Evolutionary conservation across 1,284 basidiomycete genomes (phyloP), one percentile per base, ranked within the genome.

Genomic region (Hymenochaete sp.): DNA sequence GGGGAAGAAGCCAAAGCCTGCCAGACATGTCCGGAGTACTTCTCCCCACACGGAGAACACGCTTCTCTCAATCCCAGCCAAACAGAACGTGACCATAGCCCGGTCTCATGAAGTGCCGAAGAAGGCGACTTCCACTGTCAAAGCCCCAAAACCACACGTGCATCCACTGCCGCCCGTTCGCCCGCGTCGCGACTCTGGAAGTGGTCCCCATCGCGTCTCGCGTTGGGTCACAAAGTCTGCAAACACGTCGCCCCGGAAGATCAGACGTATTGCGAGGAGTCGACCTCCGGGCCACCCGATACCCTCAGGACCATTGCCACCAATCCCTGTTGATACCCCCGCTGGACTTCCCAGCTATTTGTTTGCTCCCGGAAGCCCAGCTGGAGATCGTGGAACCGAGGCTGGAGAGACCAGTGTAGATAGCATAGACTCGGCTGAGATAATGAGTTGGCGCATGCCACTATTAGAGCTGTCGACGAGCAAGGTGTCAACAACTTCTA

Each of bases 361-460:
- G n/a, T n/a, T n/a, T n/a, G 25, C 36, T 4, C 16, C 24, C 9
- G 19, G 38, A 26, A 28, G 32, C 16, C 29, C 28, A 13, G 42
- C 37, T 14, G 14, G 31, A n/a, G 19, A 27, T 26, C 32, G 37
- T 24, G 14, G 14, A 24, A 38, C 33, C 27, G 27, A 14, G 10
- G 35, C 38, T 19, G 31, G 42, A 8, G 27, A 35, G 18, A 28
- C 22, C 9, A 42, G 40, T 33, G 27, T 40, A 8, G 29, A 42
- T 7, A 40, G 36, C 26, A 33, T 47, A 26, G 49, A 51, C 22
- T 47, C 49, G 7, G 36, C 29, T 14, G 49, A 51, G 31, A 47
- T 51, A 14, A 21, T 47, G 28, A 51, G 49, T 16, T 51, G 49
- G 49, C 49, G 49, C 6, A 35, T 38, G 44, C 44, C 35, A 8